Evolutionary conservation across 208 protist species (phyloP), one percentile per base, ranked within the genome.

Genomic region (Leishmania amazonensis): DNA sequence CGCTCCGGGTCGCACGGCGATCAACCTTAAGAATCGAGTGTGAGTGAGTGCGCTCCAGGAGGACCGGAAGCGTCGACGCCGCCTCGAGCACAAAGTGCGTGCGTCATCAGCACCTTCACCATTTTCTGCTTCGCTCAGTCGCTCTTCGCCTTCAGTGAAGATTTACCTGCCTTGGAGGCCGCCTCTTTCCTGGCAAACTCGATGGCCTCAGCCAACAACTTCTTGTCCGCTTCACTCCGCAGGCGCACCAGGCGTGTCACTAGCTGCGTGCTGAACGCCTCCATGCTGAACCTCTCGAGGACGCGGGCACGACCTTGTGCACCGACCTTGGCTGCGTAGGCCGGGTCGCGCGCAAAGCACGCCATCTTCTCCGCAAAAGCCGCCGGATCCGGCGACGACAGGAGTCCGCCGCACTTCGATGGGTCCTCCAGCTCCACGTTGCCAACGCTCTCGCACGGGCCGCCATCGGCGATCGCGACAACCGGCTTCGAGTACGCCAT

Each of bases 391-490:
- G 93, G 88, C 15, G 87, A 84, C 31, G 89, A 94, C 5, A 96
- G 82, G 3, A 94, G 78, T 4, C 91, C 91, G 65, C 88, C 91
- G 58, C 85, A 85, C 57, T 74, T 70, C 38, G 78, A 77, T 1
- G 82, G 77, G 51, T 85, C 82, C 51, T 85, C 88, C 35, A 83
- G 76, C 31, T 80, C 73, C 3, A 84, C 45, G 21, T 76, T 72
- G n/a, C 54, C 81, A 42, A 83, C 54, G 58, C 95, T 98, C 87
- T 99, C 99, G 11, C 88, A 88, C 8, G 98, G 99, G 19, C 98
- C 99, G 53, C 97, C 99, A 75, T 86, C 83, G 72, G 95, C 95
- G 24, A 97, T 91, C 7, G 98, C 99, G 24, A 99, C 81, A 15
- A 99, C 98, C 21, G 92, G 91, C 71, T 83, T 89, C 49, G 84